A percentile compares a stretch with the other conserved stretches of the same genome.
These are phyloP conservation scores for Eutrema heterophyllum DNA, from an alignment of 345 rosid species.

Conservation along the genomic window DNA sequence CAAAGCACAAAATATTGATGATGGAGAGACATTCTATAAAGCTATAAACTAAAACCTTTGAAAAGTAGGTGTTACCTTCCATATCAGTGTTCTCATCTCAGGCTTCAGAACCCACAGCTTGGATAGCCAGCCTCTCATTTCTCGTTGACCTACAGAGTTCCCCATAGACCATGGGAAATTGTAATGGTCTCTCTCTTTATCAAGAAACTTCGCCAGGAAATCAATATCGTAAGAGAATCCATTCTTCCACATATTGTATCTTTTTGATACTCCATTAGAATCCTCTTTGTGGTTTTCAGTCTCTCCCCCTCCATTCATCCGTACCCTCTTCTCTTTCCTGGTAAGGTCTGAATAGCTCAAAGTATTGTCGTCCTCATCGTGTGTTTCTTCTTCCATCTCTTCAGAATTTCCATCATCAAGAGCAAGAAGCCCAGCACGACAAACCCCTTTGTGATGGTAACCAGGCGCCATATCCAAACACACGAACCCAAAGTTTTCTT, in stretches of 20 bases:
- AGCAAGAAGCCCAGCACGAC: slow-evolving; percentile 91
- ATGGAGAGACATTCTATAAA: neutral
- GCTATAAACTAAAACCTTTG: neutral
- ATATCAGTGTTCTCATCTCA: slow-evolving; percentile 64
- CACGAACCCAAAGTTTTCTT: slow-evolving; percentile 77
- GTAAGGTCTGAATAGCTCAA: slow-evolving; percentile 52
- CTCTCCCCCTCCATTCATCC: slow-evolving; percentile 36
- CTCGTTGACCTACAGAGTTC: slow-evolving; percentile 87
- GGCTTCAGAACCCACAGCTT: slow-evolving; percentile 83
- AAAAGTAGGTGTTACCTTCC: slow-evolving; percentile 61
- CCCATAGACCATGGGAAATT: slow-evolving; percentile 82
- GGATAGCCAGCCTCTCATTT: slow-evolving; percentile 88
- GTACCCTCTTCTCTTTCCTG: slow-evolving; percentile 78
- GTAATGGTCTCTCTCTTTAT: slow-evolving; percentile 83
- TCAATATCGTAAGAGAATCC: slow-evolving; percentile 67
- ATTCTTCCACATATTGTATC: slow-evolving; percentile 50
- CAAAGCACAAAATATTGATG: neutral
- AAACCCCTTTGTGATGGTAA: slow-evolving; percentile 87
- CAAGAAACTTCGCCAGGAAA: slow-evolving; percentile 61
- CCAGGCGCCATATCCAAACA: slow-evolving; percentile 98
- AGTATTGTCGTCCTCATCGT: slow-evolving; percentile 32
- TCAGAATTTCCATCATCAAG: slow-evolving; percentile 48
- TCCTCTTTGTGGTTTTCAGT: slow-evolving; percentile 31
- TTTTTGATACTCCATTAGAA: slow-evolving; percentile 31
- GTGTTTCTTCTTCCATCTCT: slow-evolving; percentile 31